Conservation (phyloP, 345 rosid genomes). For the Gossypium sturtianum region DNA sequence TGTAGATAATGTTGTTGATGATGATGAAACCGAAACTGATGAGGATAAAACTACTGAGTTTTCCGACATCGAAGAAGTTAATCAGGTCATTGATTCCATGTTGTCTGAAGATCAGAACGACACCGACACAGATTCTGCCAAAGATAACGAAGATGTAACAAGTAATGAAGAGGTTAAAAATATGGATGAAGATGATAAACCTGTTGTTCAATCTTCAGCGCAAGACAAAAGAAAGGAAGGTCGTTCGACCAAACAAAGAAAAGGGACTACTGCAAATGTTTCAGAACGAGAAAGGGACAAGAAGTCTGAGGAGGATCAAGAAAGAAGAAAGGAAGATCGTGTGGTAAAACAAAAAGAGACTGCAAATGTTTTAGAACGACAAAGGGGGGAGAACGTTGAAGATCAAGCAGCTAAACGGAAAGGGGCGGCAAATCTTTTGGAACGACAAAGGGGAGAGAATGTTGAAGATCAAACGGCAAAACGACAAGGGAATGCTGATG, state of each 20-base stretch:
- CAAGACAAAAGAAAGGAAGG: not conserved
- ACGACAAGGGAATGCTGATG: not conserved
- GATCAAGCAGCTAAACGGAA: not conserved
- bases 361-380: not conserved
- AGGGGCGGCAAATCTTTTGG: not conserved
- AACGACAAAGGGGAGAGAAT: not conserved
- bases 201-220: not conserved
- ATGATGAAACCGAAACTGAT: slow-evolving; percentile 20
- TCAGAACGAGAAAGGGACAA: too few species aligned
- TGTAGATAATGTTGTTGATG: slow-evolving; percentile 17
- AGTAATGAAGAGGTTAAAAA: not conserved
- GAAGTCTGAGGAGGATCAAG: not conserved
- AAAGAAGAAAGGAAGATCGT: not conserved
- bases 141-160: slow-evolving; percentile 5
- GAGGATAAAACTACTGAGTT: not conserved
- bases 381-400: not conserved
- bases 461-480: not conserved
- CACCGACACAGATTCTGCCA: slow-evolving; percentile 4
- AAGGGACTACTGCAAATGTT: not conserved
- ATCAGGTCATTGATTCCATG: not conserved
- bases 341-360: not conserved
- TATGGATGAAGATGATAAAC: not conserved
- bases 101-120: slow-evolving; percentile 6
- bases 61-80: slow-evolving; percentile 17
- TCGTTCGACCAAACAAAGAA: not conserved